These are phyloP conservation scores for Pelargonium hybrid DNA, from an alignment of 441 rosid species.

Conservation along the genomic window DNA sequence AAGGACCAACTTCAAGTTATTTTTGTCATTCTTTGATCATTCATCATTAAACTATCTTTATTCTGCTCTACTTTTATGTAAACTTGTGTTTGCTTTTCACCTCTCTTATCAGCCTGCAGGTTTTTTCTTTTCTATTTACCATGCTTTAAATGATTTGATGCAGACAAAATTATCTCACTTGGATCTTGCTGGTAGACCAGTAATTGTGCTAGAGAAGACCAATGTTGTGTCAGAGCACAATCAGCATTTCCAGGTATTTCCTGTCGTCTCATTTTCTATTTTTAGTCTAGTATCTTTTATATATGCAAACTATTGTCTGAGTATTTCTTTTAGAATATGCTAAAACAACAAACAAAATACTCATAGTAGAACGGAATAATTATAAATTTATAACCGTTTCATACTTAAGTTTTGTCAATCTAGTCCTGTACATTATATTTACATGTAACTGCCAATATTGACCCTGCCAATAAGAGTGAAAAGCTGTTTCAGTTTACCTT, in stretches of 20 bases:
- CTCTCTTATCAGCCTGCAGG: neutral
- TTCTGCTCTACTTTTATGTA: neutral
- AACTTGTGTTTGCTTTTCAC: slow-evolving; percentile 3
- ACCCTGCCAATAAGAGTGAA: neutral
- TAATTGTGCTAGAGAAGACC: slow-evolving; percentile 59
- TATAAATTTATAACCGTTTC: neutral
- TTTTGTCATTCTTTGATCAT: slow-evolving; percentile 1
- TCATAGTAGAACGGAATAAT: neutral
- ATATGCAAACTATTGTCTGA: too few species aligned
- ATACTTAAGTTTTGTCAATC: neutral
- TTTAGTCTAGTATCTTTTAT: too few species aligned
- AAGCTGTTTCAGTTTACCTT: too few species aligned
- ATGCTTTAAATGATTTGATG: slow-evolving; percentile 16
- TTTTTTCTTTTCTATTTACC: slow-evolving; percentile 1
- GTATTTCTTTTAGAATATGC: neutral
- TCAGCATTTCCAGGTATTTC: slow-evolving; percentile 70
- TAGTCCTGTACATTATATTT: neutral
- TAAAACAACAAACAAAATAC: neutral
- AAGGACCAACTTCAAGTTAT: slow-evolving; percentile 1
- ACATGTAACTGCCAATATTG: neutral
- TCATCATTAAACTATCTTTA: neutral
- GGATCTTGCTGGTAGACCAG: slow-evolving; percentile 83
- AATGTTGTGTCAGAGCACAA: slow-evolving; percentile 86
- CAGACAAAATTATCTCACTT: slow-evolving; percentile 77
- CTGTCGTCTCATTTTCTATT: slow-evolving; percentile 2